Evolutionary conservation across 2,329 filamentous ascomycete genomes (phyloP), one percentile per base, ranked within the genome.

Genomic region (Ophiostoma quercus): DNA sequence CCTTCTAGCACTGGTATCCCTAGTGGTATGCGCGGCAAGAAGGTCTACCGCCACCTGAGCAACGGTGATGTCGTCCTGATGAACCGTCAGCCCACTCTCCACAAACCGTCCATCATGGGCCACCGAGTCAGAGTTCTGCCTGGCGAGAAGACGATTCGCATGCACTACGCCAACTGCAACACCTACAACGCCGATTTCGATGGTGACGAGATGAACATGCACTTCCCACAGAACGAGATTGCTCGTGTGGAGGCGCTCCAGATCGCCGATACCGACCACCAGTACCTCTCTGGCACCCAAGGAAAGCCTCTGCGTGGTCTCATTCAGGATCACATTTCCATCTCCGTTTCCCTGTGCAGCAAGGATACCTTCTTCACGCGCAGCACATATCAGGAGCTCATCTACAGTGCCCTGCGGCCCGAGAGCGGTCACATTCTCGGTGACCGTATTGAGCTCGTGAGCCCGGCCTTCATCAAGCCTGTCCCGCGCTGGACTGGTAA

Each of bases 151-250:
- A 98, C 95, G 0, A 94, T 99, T 78, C 93, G 95, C 74, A 98
- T 99, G 94, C 95, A 99, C 82, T 99, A 99, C 80, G 94, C 95
- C 76, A 99, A 99, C 79, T 98, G 95, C 79, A 99, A 99, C 77
- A 97, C 95, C 0, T 99, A 99, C 84, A 99, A 99, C 76, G 95
- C 95, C 41, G 95, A 99, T 84, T 99, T 99, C 77, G 96, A 99
- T 77, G 95, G 95, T 79, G 95, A 99, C 78, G 95, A 99, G 80
- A 99, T 99, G 95, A 99, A 99, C 79, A 96, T 99, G 94, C 95
- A 99, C 80, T 98, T 99, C 77, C 95, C 95, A 1, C 95, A 99
- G 76, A 98, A 97, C 75, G 96, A 98, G 78, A 84, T 98, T 73
- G 95, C 95, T 19, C 87, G 95, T 74, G 92, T 94, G 1, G 95